Conservation (phyloP, 2,329 filamentous ascomycete genomes). For the Arthrobotrys entomopaga region DNA sequence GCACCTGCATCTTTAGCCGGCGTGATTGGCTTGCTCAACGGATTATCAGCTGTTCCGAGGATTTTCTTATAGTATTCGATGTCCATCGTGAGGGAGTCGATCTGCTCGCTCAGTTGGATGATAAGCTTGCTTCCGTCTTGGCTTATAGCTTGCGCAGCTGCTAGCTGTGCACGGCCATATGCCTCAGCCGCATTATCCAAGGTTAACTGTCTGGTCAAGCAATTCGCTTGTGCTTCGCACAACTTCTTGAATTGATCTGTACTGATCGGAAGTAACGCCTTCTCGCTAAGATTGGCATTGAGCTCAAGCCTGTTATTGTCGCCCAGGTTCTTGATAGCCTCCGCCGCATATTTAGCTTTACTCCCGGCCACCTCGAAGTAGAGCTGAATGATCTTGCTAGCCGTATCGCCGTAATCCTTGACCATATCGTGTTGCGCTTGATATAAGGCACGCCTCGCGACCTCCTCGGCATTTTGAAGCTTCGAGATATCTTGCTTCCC, state of each 20-base stretch:
- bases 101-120: not conserved
- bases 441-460: not conserved
- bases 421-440: not conserved
- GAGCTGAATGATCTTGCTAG: not conserved
- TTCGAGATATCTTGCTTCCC: not conserved
- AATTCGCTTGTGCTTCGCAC: not conserved
- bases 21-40: not conserved
- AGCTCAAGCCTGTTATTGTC: not conserved
- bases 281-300: not conserved
- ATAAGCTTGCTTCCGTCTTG: slow-evolving; percentile 6
- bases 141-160: not conserved
- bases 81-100: slow-evolving; percentile 4
- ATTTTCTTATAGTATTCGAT: slow-evolving; percentile 15
- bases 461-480: not conserved
- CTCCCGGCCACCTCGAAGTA: not conserved
- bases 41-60: not conserved
- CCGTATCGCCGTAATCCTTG: not conserved
- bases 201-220: not conserved
- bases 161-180: not conserved
- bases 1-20: too few relatives aligned
- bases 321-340: not conserved
- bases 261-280: not conserved
- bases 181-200: not conserved
- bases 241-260: not conserved
- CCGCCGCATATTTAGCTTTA: not conserved